Percentiles rank a stretch among this genome's conserved stretches.
Evolutionary conservation across 2,329 filamentous ascomycete species (phyloP).

Genomic region (Venturiaceae sp.): DNA sequence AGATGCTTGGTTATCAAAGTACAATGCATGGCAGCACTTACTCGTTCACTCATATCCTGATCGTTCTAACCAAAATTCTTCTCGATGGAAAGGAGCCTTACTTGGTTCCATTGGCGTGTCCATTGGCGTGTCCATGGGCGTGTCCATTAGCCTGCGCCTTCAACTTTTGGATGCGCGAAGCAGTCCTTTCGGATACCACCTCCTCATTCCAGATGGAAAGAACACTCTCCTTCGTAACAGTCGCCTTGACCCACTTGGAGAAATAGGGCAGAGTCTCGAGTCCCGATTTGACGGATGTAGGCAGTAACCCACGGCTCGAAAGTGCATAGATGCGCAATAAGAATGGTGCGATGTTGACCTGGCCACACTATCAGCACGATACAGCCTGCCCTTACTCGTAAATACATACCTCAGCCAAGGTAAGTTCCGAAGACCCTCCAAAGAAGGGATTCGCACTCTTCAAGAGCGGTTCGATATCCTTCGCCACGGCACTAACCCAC

Average conservation of each 20-base stretch:
- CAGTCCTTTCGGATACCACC: constrained; percentile 30
- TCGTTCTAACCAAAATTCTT: not conserved
- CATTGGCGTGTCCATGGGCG: not conserved
- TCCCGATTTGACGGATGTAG: constrained; percentile 34
- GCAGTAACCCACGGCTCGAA: constrained; percentile 46
- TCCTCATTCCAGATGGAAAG: constrained; percentile 49
- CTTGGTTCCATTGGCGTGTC: not conserved
- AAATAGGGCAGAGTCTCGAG: constrained; percentile 55
- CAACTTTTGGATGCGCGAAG: constrained; percentile 30
- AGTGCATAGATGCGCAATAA: constrained; percentile 50
- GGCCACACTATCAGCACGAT: constrained; percentile 7
- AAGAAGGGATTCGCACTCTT: constrained; percentile 34
- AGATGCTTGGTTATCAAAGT: too few relatives aligned
- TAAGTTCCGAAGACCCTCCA: constrained; percentile 42
- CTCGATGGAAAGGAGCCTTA: not conserved
- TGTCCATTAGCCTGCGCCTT: constrained; percentile 8
- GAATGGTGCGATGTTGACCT: constrained; percentile 59
- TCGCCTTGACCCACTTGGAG: constrained; percentile 54
- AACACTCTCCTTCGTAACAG: constrained; percentile 56
- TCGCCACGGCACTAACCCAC: constrained; percentile 47
- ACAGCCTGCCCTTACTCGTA: not conserved
- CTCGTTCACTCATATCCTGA: not conserved
- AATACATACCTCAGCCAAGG: constrained; percentile 58
- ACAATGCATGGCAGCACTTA: too few relatives aligned
- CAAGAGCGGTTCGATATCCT: constrained; percentile 67